Evolutionary conservation across 116 monocot species (phyloP).

Genomic region (Cymodocea nodosa): DNA sequence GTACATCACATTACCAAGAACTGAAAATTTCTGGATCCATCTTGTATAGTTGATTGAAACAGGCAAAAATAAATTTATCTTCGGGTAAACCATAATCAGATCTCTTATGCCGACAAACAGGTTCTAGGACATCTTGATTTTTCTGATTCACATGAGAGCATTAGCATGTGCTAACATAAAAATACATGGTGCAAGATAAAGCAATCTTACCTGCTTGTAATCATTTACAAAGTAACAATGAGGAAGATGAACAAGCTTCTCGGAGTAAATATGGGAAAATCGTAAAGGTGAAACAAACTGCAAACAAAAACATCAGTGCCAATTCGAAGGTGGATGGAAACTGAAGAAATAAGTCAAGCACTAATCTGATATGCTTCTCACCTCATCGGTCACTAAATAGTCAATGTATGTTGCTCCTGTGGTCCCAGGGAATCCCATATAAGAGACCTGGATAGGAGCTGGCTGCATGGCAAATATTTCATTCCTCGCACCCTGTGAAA

Average conservation of each 20-base stretch:
- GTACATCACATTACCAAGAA: constrained; percentile 45
- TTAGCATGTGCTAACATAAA: not conserved
- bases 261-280: constrained; percentile 83
- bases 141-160: constrained; percentile 28
- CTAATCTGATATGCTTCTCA: constrained; percentile 79
- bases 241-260: constrained; percentile 90
- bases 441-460: constrained; percentile 91
- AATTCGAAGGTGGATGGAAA: constrained; percentile 83
- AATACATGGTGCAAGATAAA: too few species aligned
- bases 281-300: constrained; percentile 87
- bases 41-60: constrained; percentile 96
- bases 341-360: constrained; percentile 63
- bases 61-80: constrained; percentile 93
- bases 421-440: constrained; percentile 95
- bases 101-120: constrained; percentile 56
- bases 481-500: constrained; percentile 78
- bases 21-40: constrained; percentile 94
- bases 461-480: constrained; percentile 97
- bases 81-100: constrained; percentile 94
- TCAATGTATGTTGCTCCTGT: constrained; percentile 91
- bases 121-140: constrained; percentile 69
- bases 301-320: constrained; percentile 23
- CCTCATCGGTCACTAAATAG: constrained; percentile 91
- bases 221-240: constrained; percentile 98
- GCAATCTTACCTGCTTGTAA: constrained; percentile 47